phyloP scores from a whole-genome alignment of 192 early-diverging fungal genomes.

The Coemansia sp. region DNA sequence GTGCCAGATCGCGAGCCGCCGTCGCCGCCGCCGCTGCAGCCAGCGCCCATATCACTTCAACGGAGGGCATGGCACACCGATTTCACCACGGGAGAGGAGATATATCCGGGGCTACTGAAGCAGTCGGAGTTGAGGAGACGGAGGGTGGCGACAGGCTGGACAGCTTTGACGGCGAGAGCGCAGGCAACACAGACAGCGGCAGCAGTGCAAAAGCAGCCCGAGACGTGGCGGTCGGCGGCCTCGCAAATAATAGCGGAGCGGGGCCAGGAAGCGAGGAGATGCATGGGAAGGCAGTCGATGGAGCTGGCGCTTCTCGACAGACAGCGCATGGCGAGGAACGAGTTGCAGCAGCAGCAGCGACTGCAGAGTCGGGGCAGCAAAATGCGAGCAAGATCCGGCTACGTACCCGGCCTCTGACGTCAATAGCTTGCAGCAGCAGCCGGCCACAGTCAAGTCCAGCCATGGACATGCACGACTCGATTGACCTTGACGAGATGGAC shows the following conservation, averaged over 20 bases:
- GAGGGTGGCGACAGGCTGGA: not conserved
- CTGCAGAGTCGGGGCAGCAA: constrained; percentile 1
- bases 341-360: not conserved
- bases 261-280: not conserved
- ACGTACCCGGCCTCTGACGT: constrained; percentile 48
- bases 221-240: constrained; percentile 7
- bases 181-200: constrained; percentile 1
- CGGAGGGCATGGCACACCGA: constrained; percentile 11
- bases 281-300: not conserved
- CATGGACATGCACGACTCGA: not conserved
- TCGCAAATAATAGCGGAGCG: constrained; percentile 1
- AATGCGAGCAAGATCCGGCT: constrained; percentile 33
- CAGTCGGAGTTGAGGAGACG: not conserved
- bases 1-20: constrained; percentile 22
- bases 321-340: not conserved
- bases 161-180: not conserved
- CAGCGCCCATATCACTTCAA: constrained; percentile 30
- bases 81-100: constrained; percentile 4
- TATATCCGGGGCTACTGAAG: constrained; percentile 15
- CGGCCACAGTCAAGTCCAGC: constrained; percentile 9
- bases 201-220: not conserved
- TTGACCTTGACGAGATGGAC: not conserved
- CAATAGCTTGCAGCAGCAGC: constrained; percentile 17
- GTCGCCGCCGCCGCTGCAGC: constrained; percentile 33
- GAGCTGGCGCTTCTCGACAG: not conserved